A percentile compares a stretch with the other conserved stretches of the same genome.
These are phyloP conservation scores for Fusarium abutilonis DNA, from an alignment of 2,329 filamentous ascomycete species.

Conservation along the genomic window DNA sequence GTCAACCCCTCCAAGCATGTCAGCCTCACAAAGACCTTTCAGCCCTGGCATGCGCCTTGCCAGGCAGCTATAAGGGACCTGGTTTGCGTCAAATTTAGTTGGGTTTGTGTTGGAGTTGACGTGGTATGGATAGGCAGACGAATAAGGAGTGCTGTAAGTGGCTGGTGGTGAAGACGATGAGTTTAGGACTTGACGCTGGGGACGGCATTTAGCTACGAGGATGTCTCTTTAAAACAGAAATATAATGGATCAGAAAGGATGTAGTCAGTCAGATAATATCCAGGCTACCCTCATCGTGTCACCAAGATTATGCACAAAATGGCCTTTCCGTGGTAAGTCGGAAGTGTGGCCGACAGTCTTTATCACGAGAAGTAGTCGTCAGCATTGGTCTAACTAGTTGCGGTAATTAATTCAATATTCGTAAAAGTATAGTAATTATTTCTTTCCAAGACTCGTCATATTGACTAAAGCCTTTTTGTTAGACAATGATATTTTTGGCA, in stretches of 20 bases:
- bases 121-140: slow-evolving; percentile 45
- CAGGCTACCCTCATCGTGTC: no score
- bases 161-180: slow-evolving; percentile 14
- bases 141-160: slow-evolving; percentile 46
- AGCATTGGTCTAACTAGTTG: slow-evolving; percentile 10
- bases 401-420: no score
- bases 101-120: not conserved
- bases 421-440: no score
- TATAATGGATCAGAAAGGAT: no score
- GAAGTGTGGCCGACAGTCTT: slow-evolving; percentile 27
- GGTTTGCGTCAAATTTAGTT: not conserved
- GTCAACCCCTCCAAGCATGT: not conserved
- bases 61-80: slow-evolving; percentile 17
- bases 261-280: no score
- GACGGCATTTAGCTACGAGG: not conserved
- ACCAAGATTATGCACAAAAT: no score
- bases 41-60: not conserved
- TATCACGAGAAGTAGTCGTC: slow-evolving; percentile 28
- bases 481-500: no score
- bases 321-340: slow-evolving; percentile 8
- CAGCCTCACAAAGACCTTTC: slow-evolving; percentile 2
- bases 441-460: no score
- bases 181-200: not conserved
- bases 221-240: not conserved
- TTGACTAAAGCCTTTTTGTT: no score